phyloP scores from a whole-genome alignment of 2,329 filamentous ascomycete genomes.

The Fusarium decemcellulare region DNA sequence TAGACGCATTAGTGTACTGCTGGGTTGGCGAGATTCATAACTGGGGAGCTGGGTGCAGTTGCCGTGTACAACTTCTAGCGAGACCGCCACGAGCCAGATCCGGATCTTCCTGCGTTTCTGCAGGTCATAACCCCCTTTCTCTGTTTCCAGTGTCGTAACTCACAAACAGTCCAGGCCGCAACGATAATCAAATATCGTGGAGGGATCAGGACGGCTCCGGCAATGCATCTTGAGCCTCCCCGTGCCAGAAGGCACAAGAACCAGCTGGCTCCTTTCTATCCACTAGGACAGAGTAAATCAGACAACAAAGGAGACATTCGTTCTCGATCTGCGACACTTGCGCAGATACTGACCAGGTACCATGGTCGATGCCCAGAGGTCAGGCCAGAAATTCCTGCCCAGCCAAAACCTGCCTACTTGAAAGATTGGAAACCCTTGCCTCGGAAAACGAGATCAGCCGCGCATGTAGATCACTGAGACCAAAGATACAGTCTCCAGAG shows the following conservation, averaged over 20 bases:
- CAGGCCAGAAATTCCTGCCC: background rate
- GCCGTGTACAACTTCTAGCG: background rate
- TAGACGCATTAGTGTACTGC: background rate
- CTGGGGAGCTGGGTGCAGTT: background rate
- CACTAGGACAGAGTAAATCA: background rate
- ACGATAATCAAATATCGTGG: conserved; percentile 9
- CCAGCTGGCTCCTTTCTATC: background rate
- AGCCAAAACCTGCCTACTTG: background rate
- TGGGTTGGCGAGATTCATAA: conserved; percentile 10
- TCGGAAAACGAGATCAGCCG: background rate
- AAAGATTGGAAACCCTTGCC: background rate
- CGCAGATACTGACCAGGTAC: background rate
- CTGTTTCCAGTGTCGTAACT: background rate
- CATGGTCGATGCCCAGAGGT: background rate
- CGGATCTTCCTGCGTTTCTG: background rate
- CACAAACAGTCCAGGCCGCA: background rate
- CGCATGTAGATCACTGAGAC: conserved; percentile 11
- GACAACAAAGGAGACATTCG: background rate
- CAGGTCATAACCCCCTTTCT: background rate
- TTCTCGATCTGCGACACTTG: background rate
- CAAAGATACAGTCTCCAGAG: background rate
- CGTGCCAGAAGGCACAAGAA: background rate
- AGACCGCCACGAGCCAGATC: background rate
- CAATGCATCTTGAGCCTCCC: background rate
- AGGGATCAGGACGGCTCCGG: background rate